Conservation (phyloP, 257 asterid species). For the Asclepias syriaca region DNA sequence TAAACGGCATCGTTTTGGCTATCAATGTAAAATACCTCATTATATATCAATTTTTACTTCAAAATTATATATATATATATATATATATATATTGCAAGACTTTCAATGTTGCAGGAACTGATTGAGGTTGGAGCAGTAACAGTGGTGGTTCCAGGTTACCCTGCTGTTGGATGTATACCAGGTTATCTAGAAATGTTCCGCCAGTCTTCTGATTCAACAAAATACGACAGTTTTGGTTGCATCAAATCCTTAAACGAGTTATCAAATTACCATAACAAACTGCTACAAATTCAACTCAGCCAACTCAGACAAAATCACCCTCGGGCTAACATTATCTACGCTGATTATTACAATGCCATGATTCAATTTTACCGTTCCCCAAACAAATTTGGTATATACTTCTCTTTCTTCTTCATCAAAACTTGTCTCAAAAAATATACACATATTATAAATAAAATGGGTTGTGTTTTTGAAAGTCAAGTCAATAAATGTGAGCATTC, state of each 20-base stretch:
- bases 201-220: conserved; percentile 1
- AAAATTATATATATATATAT: too few relatives aligned
- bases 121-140: conserved; percentile 43
- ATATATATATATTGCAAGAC: too few relatives aligned
- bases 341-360: conserved; percentile 43
- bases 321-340: conserved; percentile 34
- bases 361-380: conserved; percentile 24
- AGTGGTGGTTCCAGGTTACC: conserved; percentile 44
- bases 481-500: too few relatives aligned
- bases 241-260: conserved; percentile 44
- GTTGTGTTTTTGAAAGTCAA: too few relatives aligned
- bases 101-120: conserved; percentile 28
- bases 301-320: conserved; percentile 34
- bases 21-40: neutral
- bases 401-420: too few relatives aligned
- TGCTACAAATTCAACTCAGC: conserved; percentile 33
- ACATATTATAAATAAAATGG: too few relatives aligned
- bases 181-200: conserved; percentile 22
- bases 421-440: neutral
- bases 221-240: conserved; percentile 49
- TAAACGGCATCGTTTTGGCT: neutral
- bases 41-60: too few relatives aligned
- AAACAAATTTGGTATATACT: conserved; percentile 2
- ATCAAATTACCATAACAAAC: conserved; percentile 30
- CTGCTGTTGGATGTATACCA: conserved; percentile 47